A percentile compares a stretch with the other conserved stretches of the same genome.
Conservation (phyloP, 768 basidiomycete genomes). For the Lactarius hatsudake region DNA sequence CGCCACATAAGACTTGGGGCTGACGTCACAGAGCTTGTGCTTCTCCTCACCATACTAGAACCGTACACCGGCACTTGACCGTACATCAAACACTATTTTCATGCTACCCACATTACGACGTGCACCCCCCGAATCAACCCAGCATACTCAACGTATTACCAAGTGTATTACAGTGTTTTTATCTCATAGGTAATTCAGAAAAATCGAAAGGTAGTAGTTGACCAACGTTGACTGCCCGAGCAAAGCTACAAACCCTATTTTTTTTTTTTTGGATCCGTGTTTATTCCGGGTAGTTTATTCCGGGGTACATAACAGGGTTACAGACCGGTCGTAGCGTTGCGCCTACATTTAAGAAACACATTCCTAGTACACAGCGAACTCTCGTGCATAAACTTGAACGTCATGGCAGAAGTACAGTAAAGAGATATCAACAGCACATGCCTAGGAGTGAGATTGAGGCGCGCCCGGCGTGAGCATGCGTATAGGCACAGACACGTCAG, state of each 20-base stretch:
- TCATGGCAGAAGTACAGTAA: not conserved
- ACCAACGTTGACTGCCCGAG: not conserved
- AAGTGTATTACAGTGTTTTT: not conserved
- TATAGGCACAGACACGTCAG: not conserved
- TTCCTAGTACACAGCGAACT: not conserved
- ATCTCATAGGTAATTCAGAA: not conserved
- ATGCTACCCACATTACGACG: too few species aligned
- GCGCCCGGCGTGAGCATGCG: not conserved
- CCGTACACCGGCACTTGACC: too few species aligned
- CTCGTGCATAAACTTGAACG: not conserved
- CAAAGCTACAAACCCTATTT: not conserved
- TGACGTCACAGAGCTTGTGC: constrained; percentile 40
- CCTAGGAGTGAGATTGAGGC: not conserved
- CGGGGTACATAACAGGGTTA: too few species aligned
- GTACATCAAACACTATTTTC: too few species aligned
- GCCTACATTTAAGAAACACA: too few species aligned
- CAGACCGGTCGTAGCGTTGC: too few species aligned
- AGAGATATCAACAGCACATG: not conserved
- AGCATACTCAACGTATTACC: too few species aligned
- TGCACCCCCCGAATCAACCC: not conserved
- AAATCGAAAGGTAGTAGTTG: not conserved
- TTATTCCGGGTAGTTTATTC: too few species aligned
- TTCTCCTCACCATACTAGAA: too few species aligned
- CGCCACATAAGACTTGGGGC: constrained; percentile 46
- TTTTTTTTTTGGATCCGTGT: too few species aligned